phyloP scores from a whole-genome alignment of 345 rosid species.

The Rhizophora mangle region DNA sequence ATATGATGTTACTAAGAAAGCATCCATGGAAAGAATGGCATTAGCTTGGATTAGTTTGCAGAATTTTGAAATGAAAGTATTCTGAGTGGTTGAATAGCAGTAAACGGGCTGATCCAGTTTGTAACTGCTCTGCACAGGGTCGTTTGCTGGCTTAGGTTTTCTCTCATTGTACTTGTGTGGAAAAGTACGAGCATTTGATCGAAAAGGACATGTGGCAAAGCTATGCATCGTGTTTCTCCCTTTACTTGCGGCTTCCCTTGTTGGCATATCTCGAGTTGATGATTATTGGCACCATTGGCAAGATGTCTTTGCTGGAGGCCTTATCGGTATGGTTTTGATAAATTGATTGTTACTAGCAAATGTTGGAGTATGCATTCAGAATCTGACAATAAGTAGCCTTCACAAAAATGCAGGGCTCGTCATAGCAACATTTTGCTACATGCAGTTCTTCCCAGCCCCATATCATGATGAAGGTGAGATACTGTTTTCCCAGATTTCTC shows the following conservation, averaged over 20 bases:
- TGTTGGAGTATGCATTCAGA: background rate
- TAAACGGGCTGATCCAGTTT: slow-evolving; percentile 1
- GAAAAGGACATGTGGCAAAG: slow-evolving; percentile 72
- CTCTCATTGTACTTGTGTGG: slow-evolving; percentile 73
- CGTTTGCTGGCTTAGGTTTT: slow-evolving; percentile 78
- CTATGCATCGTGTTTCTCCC: slow-evolving; percentile 66
- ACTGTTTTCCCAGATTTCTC: background rate
- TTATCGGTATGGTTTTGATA: slow-evolving; percentile 40
- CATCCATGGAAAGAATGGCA: no score
- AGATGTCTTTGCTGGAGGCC: slow-evolving; percentile 75
- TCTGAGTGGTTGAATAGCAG: no score
- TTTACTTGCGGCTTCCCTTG: slow-evolving; percentile 62
- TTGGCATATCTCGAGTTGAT: slow-evolving; percentile 77
- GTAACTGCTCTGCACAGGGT: slow-evolving; percentile 48
- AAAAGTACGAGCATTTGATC: slow-evolving; percentile 62
- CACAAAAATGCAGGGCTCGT: slow-evolving; percentile 15
- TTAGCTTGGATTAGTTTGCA: no score
- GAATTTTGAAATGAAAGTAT: no score
- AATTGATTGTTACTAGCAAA: background rate
- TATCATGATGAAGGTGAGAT: slow-evolving; percentile 45
- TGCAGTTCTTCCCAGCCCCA: slow-evolving; percentile 64
- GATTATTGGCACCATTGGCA: slow-evolving; percentile 94
- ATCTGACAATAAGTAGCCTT: background rate
- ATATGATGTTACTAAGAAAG: no score
- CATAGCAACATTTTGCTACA: slow-evolving; percentile 55